phyloP scores from a whole-genome alignment of 495 filamentous ascomycete species.

The Margaritispora aquatica region DNA sequence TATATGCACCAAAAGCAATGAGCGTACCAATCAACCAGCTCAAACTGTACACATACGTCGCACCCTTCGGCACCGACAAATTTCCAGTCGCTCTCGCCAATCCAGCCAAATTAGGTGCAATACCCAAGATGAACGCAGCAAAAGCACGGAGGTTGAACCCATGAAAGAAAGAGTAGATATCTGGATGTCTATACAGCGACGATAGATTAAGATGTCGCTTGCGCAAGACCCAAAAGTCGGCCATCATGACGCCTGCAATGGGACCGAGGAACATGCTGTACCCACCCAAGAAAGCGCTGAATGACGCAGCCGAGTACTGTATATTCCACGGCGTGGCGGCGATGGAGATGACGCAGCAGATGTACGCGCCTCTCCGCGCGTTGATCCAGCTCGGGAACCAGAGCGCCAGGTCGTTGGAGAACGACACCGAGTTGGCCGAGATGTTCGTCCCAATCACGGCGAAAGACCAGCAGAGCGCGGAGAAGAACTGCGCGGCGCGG shows the following conservation, averaged over 20 bases:
- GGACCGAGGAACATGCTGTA: constrained; percentile 42
- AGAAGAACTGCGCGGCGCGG: constrained; percentile 37
- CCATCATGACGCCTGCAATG: constrained; percentile 39
- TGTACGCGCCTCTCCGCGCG: constrained; percentile 29
- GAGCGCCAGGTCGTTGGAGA: constrained; percentile 35
- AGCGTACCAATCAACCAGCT: constrained; percentile 14
- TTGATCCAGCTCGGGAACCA: constrained; percentile 37
- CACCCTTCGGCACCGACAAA: constrained; percentile 4
- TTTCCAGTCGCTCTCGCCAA: constrained; percentile 12
- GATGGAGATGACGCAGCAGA: constrained; percentile 35
- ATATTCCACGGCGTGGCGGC: constrained; percentile 42
- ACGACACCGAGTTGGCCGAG: constrained; percentile 32
- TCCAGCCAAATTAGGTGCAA: constrained; percentile 1
- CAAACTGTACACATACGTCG: constrained; percentile 13
- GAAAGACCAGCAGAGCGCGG: constrained; percentile 30
- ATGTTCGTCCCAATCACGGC: constrained; percentile 38
- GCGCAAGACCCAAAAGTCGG: constrained; percentile 29
- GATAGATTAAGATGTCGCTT: constrained; percentile 5
- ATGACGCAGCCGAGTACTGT: constrained; percentile 35
- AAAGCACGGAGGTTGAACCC: neutral
- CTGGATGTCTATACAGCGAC: constrained; percentile 3
- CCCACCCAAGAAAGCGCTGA: constrained; percentile 39
- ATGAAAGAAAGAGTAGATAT: constrained; percentile 1
- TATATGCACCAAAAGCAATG: constrained; percentile 9
- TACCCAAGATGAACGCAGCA: neutral